Evolutionary conservation across 495 filamentous ascomycete genomes (phyloP), one percentile per base, ranked within the genome.

Genomic region (Cryomyces minteri): DNA sequence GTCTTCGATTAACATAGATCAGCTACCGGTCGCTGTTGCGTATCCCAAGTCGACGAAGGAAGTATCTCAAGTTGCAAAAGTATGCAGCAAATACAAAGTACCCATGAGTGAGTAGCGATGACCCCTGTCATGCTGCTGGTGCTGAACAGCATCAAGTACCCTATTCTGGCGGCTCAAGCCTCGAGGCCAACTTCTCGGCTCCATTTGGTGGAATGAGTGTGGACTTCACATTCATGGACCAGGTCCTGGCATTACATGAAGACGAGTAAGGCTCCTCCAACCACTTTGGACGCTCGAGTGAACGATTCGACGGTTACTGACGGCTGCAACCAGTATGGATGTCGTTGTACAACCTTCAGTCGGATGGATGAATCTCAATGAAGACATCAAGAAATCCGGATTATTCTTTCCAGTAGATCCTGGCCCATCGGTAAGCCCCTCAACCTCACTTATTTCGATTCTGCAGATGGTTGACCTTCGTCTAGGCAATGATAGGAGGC

Each of bases 391-490:
- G 57, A 66, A 71, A 39, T 75, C 68, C 14, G 84, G 83, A 1
- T 74, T 94, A 10, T 94, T 94, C 65, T 92, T 95, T 59, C 88
- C 88, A 0, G 74, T 87, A 11, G 85, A 92, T 54, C 85, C 85
- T 12, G 82, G 71, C 25, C 74, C 68, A 52, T 69, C 72, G 40
- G 48, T 62, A 51, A 47, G 54, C 45, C 50, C 14, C 33, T 28
- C 32, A n/a, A 30, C 39, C 41, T 43, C 36, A n/a, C 10, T 5
- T 30, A 36, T 44, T 9, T 25, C 36, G 25, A 43, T 4, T 43
- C 41, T 18, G 28, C 49, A 38, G 51, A 25, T 25, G 18, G 18
- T 25, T 25, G 18, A 25, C 18, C 18, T 25, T 25, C 2, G 2
- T 25, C 18, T 25, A 56, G 48, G 62, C 62, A 14, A 58, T 55